These are phyloP conservation scores for Floccularia luteovirens DNA, from an alignment of 768 basidiomycete species.

Conservation along the genomic window DNA sequence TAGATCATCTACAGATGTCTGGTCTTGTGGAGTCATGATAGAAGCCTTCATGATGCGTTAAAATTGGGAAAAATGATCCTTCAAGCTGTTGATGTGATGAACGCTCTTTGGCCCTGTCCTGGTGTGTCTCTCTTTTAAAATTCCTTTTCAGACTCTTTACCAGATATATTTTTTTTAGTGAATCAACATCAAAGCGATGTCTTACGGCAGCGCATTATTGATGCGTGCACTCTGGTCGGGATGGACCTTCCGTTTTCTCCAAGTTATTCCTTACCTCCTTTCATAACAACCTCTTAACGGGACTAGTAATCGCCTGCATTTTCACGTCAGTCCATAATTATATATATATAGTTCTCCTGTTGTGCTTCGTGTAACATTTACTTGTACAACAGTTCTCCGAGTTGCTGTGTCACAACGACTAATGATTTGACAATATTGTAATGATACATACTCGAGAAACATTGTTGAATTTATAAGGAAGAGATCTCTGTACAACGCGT, in stretches of 20 bases:
- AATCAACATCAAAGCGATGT: slow-evolving; percentile 41
- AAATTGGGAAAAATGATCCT: slow-evolving; percentile 62
- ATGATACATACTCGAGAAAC: too few relatives aligned
- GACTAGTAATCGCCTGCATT: too few relatives aligned
- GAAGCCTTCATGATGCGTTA: slow-evolving; percentile 46
- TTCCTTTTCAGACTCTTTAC: neutral
- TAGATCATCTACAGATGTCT: slow-evolving; percentile 39
- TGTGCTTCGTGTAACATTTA: too few relatives aligned
- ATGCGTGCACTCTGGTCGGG: slow-evolving; percentile 36
- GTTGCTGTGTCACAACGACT: too few relatives aligned
- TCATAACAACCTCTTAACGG: slow-evolving; percentile 8
- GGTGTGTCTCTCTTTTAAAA: slow-evolving; percentile 19
- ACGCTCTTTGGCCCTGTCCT: slow-evolving; percentile 58
- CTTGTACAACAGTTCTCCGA: too few relatives aligned
- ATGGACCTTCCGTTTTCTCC: slow-evolving; percentile 32
- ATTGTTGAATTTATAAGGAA: too few relatives aligned
- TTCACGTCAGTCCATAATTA: too few relatives aligned
- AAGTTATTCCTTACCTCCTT: slow-evolving; percentile 27
- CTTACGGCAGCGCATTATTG: slow-evolving; percentile 38
- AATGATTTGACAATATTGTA: too few relatives aligned
- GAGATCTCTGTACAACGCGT: too few relatives aligned
- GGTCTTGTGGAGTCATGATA: slow-evolving; percentile 59
- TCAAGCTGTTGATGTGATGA: slow-evolving; percentile 56
- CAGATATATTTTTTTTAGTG: slow-evolving; percentile 19
- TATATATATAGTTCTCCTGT: too few relatives aligned